Percentiles rank a stretch among this genome's conserved stretches.
Evolutionary conservation across 129 eudicot species (phyloP).

Genomic region (Flaveria robusta): DNA sequence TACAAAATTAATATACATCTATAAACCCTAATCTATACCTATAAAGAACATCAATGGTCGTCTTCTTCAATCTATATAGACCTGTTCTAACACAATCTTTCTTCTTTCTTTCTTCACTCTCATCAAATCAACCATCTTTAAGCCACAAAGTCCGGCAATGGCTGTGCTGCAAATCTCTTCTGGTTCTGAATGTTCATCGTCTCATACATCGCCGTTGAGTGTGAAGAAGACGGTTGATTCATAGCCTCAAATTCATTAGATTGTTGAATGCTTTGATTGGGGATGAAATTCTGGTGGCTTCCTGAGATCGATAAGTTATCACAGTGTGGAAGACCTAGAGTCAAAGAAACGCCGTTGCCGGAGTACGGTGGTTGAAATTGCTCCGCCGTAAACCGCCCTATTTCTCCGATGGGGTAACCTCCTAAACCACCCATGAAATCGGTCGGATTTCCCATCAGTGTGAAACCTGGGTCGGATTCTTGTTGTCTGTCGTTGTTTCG

Average conservation of each 20-base stretch:
- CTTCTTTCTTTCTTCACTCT: constrained; percentile 7
- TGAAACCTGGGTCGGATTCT: constrained; percentile 48
- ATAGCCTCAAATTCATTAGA: constrained; percentile 54
- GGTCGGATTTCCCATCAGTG: constrained; percentile 62
- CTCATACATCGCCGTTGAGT: constrained; percentile 59
- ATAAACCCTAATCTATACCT: constrained; percentile 47
- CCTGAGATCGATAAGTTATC: constrained; percentile 63
- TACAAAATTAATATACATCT: constrained; percentile 76
- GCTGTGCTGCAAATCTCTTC: constrained; percentile 74
- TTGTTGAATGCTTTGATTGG: constrained; percentile 61
- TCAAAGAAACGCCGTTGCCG: constrained; percentile 76
- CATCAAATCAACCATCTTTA: constrained; percentile 27
- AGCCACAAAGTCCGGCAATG: constrained; percentile 87
- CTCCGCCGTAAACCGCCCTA: constrained; percentile 62
- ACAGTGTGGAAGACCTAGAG: constrained; percentile 78
- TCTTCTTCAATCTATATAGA: constrained; percentile 47
- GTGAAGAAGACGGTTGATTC: constrained; percentile 52
- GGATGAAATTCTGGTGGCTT: constrained; percentile 58
- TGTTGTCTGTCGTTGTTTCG: constrained; percentile 53
- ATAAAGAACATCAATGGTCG: constrained; percentile 46
- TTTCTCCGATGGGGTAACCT: constrained; percentile 64
- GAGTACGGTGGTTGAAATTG: constrained; percentile 59
- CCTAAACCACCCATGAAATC: constrained; percentile 76
- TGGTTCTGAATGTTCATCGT: constrained; percentile 68
- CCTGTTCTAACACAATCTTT: constrained; percentile 25